These are phyloP conservation scores for Epichloe gansuensis DNA, from an alignment of 2,329 filamentous ascomycete species.

Conservation along the genomic window DNA sequence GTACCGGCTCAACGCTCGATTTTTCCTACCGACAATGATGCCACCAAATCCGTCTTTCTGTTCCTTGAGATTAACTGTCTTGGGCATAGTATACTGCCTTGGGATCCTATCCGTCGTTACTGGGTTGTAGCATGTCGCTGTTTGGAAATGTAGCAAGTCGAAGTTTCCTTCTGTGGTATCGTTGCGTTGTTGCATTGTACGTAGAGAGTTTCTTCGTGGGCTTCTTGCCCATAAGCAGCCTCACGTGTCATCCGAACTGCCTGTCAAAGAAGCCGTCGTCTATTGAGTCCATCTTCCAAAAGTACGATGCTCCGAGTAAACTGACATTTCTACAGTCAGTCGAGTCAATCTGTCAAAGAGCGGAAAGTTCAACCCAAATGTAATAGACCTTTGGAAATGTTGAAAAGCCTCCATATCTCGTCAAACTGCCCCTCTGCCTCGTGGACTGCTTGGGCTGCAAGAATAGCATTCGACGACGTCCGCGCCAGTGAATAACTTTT, in stretches of 20 bases:
- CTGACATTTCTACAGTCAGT: conserved; percentile 19
- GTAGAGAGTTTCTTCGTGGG: conserved; percentile 31
- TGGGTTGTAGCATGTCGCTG: conserved; percentile 30
- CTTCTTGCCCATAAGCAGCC: conserved; percentile 30
- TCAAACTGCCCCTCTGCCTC: conserved; percentile 29
- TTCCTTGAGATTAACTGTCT: conserved; percentile 16
- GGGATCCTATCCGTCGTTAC: conserved; percentile 23
- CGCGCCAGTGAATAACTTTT: conserved; percentile 8
- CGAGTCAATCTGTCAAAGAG: neutral
- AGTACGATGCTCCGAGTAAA: conserved; percentile 29
- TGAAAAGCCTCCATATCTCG: conserved; percentile 25
- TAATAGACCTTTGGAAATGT: conserved; percentile 11
- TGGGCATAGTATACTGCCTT: conserved; percentile 22
- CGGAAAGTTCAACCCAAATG: neutral
- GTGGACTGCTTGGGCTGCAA: conserved; percentile 26
- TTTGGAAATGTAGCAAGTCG: conserved; percentile 22
- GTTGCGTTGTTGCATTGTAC: conserved; percentile 27
- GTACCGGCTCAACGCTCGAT: conserved; percentile 23
- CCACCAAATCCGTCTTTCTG: conserved; percentile 25
- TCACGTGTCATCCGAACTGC: conserved; percentile 23
- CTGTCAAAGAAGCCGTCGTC: conserved; percentile 22
- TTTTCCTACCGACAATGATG: conserved; percentile 28
- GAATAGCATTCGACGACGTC: conserved; percentile 33
- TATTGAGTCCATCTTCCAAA: conserved; percentile 29
- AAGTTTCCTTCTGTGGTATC: conserved; percentile 19